Conservation (phyloP, 768 basidiomycete species). For the Leccinellum albellum region DNA sequence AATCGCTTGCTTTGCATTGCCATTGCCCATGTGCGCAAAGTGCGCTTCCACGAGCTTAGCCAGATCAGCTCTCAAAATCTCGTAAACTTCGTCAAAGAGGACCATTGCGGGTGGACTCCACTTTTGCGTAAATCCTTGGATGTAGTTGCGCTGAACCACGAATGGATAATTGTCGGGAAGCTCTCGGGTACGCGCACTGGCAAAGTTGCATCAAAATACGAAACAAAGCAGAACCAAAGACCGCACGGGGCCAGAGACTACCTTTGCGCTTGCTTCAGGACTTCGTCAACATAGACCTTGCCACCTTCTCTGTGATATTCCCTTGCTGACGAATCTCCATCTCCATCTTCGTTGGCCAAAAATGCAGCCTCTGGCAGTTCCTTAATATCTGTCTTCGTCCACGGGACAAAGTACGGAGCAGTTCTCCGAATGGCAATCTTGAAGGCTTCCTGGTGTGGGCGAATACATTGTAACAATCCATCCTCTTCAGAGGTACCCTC, state of each 20-base stretch:
- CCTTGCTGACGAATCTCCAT: background rate
- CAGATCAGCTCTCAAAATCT: slow-evolving; percentile 37
- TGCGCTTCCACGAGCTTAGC: slow-evolving; percentile 42
- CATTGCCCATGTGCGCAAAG: slow-evolving; percentile 52
- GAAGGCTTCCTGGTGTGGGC: slow-evolving; percentile 47
- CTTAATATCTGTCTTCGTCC: slow-evolving; percentile 21
- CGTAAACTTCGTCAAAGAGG: slow-evolving; percentile 42
- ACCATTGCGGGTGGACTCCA: slow-evolving; percentile 48
- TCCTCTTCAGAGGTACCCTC: slow-evolving; percentile 50
- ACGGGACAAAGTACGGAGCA: slow-evolving; percentile 57
- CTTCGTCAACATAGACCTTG: slow-evolving; percentile 50
- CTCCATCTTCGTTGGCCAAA: slow-evolving; percentile 39
- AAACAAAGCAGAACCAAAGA: background rate
- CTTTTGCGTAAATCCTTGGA: slow-evolving; percentile 38
- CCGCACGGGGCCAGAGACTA: slow-evolving; percentile 26
- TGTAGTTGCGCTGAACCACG: slow-evolving; percentile 51
- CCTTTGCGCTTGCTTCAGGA: slow-evolving; percentile 44
- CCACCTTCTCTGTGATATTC: background rate
- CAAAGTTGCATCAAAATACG: background rate
- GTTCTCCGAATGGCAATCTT: slow-evolving; percentile 45
- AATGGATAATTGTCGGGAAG: slow-evolving; percentile 67
- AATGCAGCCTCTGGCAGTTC: slow-evolving; percentile 25
- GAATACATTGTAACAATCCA: slow-evolving; percentile 56
- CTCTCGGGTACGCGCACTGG: slow-evolving; percentile 66
- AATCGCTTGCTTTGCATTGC: slow-evolving; percentile 48